These are phyloP conservation scores for Amoebophrya sp. DNA, from an alignment of 169 alveolate genomes.

Conservation along the genomic window DNA sequence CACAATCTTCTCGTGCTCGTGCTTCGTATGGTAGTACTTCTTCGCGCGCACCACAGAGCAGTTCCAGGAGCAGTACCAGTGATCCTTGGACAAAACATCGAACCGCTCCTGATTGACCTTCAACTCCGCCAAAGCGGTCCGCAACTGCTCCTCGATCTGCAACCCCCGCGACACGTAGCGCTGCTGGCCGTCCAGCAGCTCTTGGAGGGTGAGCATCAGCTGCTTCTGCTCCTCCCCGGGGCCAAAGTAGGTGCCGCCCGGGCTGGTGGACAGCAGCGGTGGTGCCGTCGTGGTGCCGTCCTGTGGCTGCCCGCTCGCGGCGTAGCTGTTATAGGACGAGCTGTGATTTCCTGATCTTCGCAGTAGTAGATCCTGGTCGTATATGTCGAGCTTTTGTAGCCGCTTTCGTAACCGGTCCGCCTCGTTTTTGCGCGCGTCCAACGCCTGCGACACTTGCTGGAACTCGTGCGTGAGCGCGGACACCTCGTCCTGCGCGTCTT, in stretches of 20 bases:
- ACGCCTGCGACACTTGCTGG: background rate
- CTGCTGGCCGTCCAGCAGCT: background rate
- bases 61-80: background rate
- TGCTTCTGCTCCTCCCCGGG: background rate
- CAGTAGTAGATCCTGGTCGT: too few species aligned
- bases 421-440: background rate
- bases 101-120: background rate
- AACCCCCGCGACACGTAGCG: background rate
- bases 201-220: background rate
- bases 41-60: conserved; percentile 14
- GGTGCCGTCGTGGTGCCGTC: too few species aligned
- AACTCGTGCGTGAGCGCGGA: background rate
- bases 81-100: background rate
- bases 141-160: background rate
- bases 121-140: background rate
- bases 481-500: background rate
- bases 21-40: background rate
- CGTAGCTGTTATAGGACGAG: too few species aligned
- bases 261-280: background rate
- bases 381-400: background rate
- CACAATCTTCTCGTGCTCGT: background rate
- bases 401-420: background rate
- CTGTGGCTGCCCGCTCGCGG: too few species aligned
- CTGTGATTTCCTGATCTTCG: too few species aligned
- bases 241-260: background rate